Evolutionary conservation across 176 grass and related monocot genomes (phyloP).

Genomic region (Triticum turgidum): DNA sequence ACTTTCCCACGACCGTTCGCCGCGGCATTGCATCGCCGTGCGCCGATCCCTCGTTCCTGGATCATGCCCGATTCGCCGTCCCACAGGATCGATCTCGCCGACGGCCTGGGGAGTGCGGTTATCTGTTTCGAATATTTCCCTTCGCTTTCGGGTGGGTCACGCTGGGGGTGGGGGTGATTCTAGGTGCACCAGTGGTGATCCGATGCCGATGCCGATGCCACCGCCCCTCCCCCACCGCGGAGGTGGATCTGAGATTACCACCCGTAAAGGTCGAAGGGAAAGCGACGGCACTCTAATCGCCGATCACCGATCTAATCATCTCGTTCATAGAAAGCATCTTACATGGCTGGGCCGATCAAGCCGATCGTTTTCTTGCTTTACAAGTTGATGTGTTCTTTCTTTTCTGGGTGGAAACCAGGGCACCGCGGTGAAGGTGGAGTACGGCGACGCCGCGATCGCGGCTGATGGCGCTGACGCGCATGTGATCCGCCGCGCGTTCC

Average conservation of each 20-base stretch:
- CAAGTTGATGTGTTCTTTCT: background rate
- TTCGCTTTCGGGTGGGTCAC: conserved; percentile 25
- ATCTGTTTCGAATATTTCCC: conserved; percentile 10
- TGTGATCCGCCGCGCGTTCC: conserved; percentile 60
- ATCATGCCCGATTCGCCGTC: background rate
- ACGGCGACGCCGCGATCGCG: conserved; percentile 54
- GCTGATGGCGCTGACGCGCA: conserved; percentile 52
- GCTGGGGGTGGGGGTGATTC: background rate
- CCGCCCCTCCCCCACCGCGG: background rate
- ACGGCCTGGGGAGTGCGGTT: background rate
- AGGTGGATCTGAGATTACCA: background rate
- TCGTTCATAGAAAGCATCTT: background rate
- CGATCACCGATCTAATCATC: background rate
- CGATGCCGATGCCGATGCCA: background rate
- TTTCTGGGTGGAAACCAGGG: conserved; percentile 47
- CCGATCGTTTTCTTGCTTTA: background rate
- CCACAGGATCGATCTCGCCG: conserved; percentile 2
- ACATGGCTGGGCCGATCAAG: background rate
- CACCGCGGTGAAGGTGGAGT: conserved; percentile 65
- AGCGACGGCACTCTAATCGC: background rate
- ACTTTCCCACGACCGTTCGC: background rate
- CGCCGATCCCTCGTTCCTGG: background rate
- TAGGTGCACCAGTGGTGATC: conserved; percentile 16
- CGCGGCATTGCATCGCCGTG: background rate
- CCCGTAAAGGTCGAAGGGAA: background rate